These are phyloP conservation scores for Beauveria bassiana DNA, from an alignment of 2,329 filamentous ascomycete genomes.

Conservation along the genomic window DNA sequence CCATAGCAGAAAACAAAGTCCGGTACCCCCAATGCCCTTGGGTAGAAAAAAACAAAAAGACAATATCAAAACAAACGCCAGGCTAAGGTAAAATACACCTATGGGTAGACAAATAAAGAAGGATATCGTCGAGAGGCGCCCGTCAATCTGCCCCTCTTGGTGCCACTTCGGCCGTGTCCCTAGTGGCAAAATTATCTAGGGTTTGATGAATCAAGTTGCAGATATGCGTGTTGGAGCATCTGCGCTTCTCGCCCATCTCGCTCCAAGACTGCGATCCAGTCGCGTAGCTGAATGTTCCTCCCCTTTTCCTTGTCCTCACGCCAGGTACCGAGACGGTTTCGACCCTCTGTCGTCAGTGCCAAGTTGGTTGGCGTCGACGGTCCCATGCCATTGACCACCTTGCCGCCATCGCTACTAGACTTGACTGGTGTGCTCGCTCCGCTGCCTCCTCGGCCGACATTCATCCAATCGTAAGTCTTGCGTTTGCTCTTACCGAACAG, in stretches of 20 bases:
- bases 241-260: constrained; percentile 62
- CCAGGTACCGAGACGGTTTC: constrained; percentile 63
- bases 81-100: constrained; percentile 25
- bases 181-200: constrained; percentile 27
- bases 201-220: constrained; percentile 42
- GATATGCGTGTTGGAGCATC: constrained; percentile 52
- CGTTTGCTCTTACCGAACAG: constrained; percentile 53
- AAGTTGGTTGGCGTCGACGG: constrained; percentile 24
- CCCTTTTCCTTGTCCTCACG: constrained; percentile 73
- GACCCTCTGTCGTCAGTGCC: constrained; percentile 48
- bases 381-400: constrained; percentile 25
- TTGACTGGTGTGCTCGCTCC: constrained; percentile 45
- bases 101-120: constrained; percentile 17
- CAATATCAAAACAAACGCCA: constrained; percentile 22
- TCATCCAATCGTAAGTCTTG: constrained; percentile 74
- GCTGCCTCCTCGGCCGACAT: constrained; percentile 39
- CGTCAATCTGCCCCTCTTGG: background rate
- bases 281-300: constrained; percentile 72
- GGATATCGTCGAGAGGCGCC: constrained; percentile 12
- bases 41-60: too few species aligned
- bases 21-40: background rate
- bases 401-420: constrained; percentile 25
- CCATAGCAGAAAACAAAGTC: background rate
- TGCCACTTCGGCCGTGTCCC: background rate
- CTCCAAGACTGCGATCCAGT: constrained; percentile 74